A percentile compares a stretch with the other conserved stretches of the same genome.
These are phyloP conservation scores for Podospora comata DNA, from an alignment of 495 filamentous ascomycete species.

Conservation along the genomic window DNA sequence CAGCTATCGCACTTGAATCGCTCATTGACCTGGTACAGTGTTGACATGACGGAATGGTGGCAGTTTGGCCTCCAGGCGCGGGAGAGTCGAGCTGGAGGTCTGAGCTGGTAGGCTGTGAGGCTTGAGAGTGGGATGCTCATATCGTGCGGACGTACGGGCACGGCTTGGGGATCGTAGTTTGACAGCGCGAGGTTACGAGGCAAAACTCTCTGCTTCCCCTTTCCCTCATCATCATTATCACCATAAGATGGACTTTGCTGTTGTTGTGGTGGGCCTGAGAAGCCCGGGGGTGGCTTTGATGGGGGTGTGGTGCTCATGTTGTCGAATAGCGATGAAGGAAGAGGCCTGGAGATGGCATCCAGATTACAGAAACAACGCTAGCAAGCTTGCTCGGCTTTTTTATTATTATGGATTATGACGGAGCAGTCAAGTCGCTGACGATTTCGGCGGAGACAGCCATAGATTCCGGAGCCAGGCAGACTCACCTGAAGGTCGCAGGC, in stretches of 20 bases:
- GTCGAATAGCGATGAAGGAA: background rate
- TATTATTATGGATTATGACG: background rate
- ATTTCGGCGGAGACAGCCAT: background rate
- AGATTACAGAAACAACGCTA: no score
- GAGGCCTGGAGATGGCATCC: background rate
- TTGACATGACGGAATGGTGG: slow-evolving; percentile 59
- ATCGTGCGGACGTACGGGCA: slow-evolving; percentile 1
- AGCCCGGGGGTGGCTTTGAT: background rate
- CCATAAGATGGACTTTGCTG: background rate
- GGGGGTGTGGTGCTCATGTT: background rate
- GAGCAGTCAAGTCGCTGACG: background rate
- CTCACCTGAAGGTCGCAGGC: background rate
- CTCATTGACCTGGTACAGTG: slow-evolving; percentile 41
- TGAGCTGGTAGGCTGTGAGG: slow-evolving; percentile 12
- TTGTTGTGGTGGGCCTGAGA: background rate
- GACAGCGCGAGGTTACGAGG: background rate
- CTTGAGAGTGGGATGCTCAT: slow-evolving; percentile 14
- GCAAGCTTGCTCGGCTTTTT: background rate
- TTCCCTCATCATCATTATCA: background rate
- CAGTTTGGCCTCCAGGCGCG: slow-evolving; percentile 41
- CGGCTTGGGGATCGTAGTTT: background rate
- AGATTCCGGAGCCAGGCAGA: background rate
- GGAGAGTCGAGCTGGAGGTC: background rate
- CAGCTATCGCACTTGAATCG: slow-evolving; percentile 52
- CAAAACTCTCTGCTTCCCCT: background rate